Base-by-base conservation (phyloP, 129 eudicot genomes). In the Chrysanthemum makinoi region DNA sequence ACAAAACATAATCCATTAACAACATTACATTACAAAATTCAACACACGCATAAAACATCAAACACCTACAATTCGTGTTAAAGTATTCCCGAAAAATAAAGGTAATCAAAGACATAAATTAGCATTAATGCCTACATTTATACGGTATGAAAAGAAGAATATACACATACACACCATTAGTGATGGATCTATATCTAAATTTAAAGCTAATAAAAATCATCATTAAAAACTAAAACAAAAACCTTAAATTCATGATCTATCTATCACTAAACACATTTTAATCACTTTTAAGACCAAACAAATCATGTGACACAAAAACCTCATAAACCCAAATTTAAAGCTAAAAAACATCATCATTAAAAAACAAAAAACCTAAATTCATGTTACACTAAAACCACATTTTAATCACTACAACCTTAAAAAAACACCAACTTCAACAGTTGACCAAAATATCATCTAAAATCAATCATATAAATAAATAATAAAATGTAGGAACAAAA, bases 101-200 rank as follows among this genome's bases (percentile, higher is more conserved):
- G 50, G 16, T 72, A 16, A 57, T 26, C 22, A 16, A 50, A 60
- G 46, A 35, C 69, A 7, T 58, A 53, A 53, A 20, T 15, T 13
- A 26, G 50, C 50, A 61, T 14, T 26, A 66, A 75, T 75, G 48
- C 76, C 24, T 64, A 55, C 76, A 70, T 62, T 77, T 69, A 77
- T 35, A 35, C 0, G 1, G 0, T 35, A 35, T 35, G 44, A 35
- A 35, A 35, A 35, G 44, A 35, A 35, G 44, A 35, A 35, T 35
- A 35, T 35, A 35, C 44, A 30, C 35, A 30, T 30, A 30, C 35
- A 35, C 44, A 35, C 2, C 44, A 35, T 35, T 35, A 35, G 44
- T 77, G 49, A 71, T 70, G 81, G 76, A 77, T 77, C 81, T 70
- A 65, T 62, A 55, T 59, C 77, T 28, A 64, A 63, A 69, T 52